Base-by-base conservation (phyloP, 1,284 basidiomycete genomes). In the Rugosomyces carneus region DNA sequence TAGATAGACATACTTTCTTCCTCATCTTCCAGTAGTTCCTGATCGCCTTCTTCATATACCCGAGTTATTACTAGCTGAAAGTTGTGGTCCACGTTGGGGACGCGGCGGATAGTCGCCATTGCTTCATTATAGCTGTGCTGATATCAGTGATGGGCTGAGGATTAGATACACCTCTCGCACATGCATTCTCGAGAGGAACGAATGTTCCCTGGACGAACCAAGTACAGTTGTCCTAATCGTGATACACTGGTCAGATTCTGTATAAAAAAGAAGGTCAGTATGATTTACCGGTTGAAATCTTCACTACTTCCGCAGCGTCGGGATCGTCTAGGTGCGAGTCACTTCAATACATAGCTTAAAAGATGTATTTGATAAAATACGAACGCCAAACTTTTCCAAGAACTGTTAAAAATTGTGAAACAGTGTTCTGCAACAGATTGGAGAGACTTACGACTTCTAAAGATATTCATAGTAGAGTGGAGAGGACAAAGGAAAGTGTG, bases 1-100 rank as follows among this genome's bases (percentile, higher is more conserved):
- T n/a, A n/a, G n/a, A 26, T 9, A 18, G 27, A 73, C 89, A 61
- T 63, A 93, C 91, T 91, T 70, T 98, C 95, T 35, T 93, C 92
- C 63, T 96, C 93, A 57, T 97, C 93, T 54, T 95, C 93, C 10
- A 97, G 70, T 24, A 96, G 67, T 58, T 94, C 89, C 62, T 96
- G 90, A 61, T 97, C 94, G 8, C 93, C 94, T 52, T 97, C 93
- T 56, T 96, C 92, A 60, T 90, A 97, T 0, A 95, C 93, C 51
- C 93, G 78, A 10, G 93, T 96, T 45, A 97, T 82, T 6, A 97
- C 94, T n/a, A 99, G 79, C 66, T 98, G 89, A 62, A 95, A 99
- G 60, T 95, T 84, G 68, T 86, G 87, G 45, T 93, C 90, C 44
- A 90, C 67, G 0, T 87, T 79, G 13, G 84, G 77, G 39, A 85